Evolutionary conservation across 306 rosid species (phyloP).

Genomic region (Rosa rugosa): DNA sequence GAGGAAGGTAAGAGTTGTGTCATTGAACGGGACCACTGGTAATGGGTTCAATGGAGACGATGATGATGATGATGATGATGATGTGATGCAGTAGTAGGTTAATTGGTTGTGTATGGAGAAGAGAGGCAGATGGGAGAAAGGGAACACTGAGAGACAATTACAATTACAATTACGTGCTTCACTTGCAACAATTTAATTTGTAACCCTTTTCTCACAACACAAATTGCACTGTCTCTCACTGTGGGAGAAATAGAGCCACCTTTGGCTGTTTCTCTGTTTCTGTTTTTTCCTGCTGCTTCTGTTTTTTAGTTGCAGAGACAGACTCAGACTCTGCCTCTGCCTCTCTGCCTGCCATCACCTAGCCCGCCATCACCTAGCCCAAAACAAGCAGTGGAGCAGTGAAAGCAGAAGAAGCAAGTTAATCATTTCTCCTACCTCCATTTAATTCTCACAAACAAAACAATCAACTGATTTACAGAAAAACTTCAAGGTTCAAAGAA

Average conservation of each 20-base stretch:
- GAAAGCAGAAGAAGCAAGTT: background rate
- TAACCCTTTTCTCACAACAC: conserved; percentile 45
- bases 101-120: conserved; percentile 57
- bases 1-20: conserved; percentile 41
- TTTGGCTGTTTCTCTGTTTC: conserved; percentile 34
- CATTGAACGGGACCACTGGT: conserved; percentile 70
- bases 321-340: conserved; percentile 14
- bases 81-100: conserved; percentile 21
- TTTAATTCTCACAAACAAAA: background rate
- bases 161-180: conserved; percentile 66
- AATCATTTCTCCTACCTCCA: background rate
- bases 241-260: conserved; percentile 39
- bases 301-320: conserved; percentile 2
- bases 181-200: conserved; percentile 60
- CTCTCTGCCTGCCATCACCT: conserved; percentile 3
- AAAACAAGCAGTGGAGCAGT: conserved; percentile 3
- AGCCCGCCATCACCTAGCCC: conserved; percentile 9
- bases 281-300: too few species aligned
- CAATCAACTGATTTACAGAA: background rate
- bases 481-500: conserved; percentile 2
- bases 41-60: conserved; percentile 44
- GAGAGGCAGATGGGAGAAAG: conserved; percentile 82
- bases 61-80: conserved; percentile 41
- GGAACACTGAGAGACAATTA: conserved; percentile 64
- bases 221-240: conserved; percentile 47